Evolutionary conservation across 2,329 filamentous ascomycete genomes (phyloP), one percentile per base, ranked within the genome.

Genomic region (Didymella glomerata): DNA sequence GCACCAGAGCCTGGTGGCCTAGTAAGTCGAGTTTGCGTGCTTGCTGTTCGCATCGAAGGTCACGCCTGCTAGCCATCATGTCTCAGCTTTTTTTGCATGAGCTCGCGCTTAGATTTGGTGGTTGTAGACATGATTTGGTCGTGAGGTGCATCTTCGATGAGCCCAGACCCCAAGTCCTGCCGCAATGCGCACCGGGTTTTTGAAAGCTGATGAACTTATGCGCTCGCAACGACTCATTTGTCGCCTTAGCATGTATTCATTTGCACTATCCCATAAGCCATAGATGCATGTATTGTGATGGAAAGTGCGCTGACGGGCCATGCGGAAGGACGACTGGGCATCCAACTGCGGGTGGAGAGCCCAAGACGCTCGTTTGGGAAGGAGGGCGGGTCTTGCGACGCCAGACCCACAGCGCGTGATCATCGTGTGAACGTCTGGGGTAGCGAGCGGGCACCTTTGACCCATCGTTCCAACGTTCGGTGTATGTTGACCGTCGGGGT

Each of bases 361-460:
- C 50, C 45, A 40, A 53, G 28, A 24, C 40, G 16, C 49, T 45
- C 4, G 2, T 50, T 59, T n/a, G 27, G 46, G 56, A 59, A 59
- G 56, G 56, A 49, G 56, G 46, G 51, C 27, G 56, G 56, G 41
- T 10, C 47, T 27, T 47, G 49, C 45, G 25, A 45, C 56, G 46
- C 40, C 49, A 47, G 56, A 38, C 50, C 56, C 50, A 50, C 56
- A 48, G 42, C 48, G 48, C 54, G 48, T 57, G 55, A 57, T 57
- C 54, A 44, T 57, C 55, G 48, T 41, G 46, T 50, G 50, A 59
- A 59, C 50, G 50, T 44, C 41, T 54, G 56, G 56, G 56, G 46
- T 54, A 59, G 41, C 46, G 49, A 30, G n/a, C 18, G 16, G 36
- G 28, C 25, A 32, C 18, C 47, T n/a, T 34, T 20, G 18, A 30